phyloP scores from a whole-genome alignment of 2,329 filamentous ascomycete genomes.

The Alternaria brassicicola region DNA sequence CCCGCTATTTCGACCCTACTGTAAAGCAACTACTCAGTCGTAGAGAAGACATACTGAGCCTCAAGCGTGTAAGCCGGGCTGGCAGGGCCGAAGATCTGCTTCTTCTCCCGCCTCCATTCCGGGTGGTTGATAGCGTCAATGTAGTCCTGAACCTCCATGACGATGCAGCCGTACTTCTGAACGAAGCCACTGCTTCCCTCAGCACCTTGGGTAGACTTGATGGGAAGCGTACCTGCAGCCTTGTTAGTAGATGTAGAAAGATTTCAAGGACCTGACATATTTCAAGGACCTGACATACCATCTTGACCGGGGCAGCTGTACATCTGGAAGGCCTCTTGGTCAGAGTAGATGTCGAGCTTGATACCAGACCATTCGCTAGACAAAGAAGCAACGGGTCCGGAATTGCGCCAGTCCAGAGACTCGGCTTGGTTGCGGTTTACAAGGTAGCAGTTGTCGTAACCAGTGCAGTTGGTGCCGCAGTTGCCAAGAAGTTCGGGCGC shows the following conservation, averaged over 20 bases:
- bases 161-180: slow-evolving; percentile 80
- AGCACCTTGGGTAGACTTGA: slow-evolving; percentile 74
- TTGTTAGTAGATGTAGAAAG: slow-evolving; percentile 10
- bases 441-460: slow-evolving; percentile 80
- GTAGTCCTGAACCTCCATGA: slow-evolving; percentile 91
- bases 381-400: slow-evolving; percentile 67
- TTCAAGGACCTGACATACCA: slow-evolving; percentile 51
- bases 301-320: slow-evolving; percentile 83
- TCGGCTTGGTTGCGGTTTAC: slow-evolving; percentile 66
- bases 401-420: slow-evolving; percentile 67
- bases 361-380: slow-evolving; percentile 81
- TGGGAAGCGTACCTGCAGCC: slow-evolving; percentile 56
- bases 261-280: slow-evolving; percentile 8
- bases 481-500: slow-evolving; percentile 69
- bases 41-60: slow-evolving; percentile 54
- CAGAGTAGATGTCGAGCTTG: slow-evolving; percentile 77
- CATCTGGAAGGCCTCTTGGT: slow-evolving; percentile 87
- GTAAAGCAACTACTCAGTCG: slow-evolving; percentile 11
- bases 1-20: neutral
- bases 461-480: slow-evolving; percentile 81
- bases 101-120: slow-evolving; percentile 73
- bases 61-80: slow-evolving; percentile 53
- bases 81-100: slow-evolving; percentile 56
- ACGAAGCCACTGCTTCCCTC: slow-evolving; percentile 67
- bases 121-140: slow-evolving; percentile 94